phyloP scores from a whole-genome alignment of 257 asterid species.

The Solanum chmielewskii region DNA sequence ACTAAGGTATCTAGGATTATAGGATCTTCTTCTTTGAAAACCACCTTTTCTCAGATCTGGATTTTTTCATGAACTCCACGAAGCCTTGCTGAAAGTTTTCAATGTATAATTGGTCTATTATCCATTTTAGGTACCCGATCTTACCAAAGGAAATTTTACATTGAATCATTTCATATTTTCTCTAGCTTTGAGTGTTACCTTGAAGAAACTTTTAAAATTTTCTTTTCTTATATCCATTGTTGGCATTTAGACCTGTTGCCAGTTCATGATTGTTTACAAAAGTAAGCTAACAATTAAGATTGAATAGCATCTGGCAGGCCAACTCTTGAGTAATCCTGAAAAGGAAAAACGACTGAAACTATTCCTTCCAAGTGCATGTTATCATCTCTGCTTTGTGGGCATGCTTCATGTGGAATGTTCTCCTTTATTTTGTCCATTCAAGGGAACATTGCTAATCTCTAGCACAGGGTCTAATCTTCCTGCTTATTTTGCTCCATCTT shows the following conservation, averaged over 20 bases:
- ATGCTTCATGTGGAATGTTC: neutral
- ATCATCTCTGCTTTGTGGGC: neutral
- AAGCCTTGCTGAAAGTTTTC: neutral
- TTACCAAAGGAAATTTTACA: neutral
- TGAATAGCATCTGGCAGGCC: neutral
- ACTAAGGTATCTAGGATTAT: neutral
- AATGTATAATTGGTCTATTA: neutral
- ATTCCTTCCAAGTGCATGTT: neutral
- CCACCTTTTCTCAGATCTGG: neutral
- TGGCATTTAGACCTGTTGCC: neutral
- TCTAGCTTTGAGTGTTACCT: neutral
- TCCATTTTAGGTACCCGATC: neutral
- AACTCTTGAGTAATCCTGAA: neutral
- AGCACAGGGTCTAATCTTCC: neutral
- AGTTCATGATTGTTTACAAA: neutral
- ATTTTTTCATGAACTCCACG: neutral
- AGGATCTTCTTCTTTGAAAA: neutral
- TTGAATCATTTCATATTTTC: neutral
- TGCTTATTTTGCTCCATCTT: neutral
- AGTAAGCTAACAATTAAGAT: neutral
- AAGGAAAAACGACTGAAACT: neutral
- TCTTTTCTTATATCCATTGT: neutral
- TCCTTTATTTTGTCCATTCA: neutral
- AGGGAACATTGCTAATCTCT: neutral
- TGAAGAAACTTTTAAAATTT: neutral